Evolutionary conservation across 768 basidiomycete species (phyloP).

Genomic region (Nidula microcarpa): DNA sequence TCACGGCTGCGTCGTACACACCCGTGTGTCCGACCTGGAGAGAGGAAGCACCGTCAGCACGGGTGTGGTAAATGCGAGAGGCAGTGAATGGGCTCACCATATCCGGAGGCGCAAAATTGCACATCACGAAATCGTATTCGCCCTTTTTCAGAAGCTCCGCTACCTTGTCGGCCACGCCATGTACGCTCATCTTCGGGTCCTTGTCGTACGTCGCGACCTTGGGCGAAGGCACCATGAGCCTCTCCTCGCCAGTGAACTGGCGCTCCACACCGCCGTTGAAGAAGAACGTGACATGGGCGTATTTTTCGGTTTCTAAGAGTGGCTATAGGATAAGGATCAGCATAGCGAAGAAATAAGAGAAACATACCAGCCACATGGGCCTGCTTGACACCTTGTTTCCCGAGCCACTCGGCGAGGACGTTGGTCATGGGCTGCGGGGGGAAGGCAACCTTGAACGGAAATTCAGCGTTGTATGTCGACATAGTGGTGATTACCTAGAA

Average conservation of each 20-base stretch:
- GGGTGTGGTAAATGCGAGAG: not conserved
- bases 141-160: conserved; percentile 71
- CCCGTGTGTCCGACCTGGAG: conserved; percentile 90
- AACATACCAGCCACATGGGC: conserved; percentile 78
- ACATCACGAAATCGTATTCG: conserved; percentile 90
- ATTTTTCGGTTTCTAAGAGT: conserved; percentile 86
- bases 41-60: not conserved
- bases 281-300: conserved; percentile 97
- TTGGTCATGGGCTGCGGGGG: conserved; percentile 94
- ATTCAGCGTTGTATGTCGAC: conserved; percentile 90
- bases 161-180: conserved; percentile 89
- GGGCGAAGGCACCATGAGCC: conserved; percentile 87
- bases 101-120: conserved; percentile 96
- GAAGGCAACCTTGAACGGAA: conserved; percentile 87
- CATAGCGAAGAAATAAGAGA: not conserved
- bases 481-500: conserved; percentile 83
- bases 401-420: conserved; percentile 90
- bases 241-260: conserved; percentile 79
- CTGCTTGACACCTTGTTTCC: conserved; percentile 76
- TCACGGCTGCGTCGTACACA: conserved; percentile 84
- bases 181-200: conserved; percentile 86
- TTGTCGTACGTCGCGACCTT: conserved; percentile 95
- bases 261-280: conserved; percentile 97
- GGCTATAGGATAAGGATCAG: not conserved
- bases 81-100: conserved; percentile 52